Evolutionary conservation across 2,329 filamentous ascomycete genomes (phyloP).

Genomic region (Pseudocercospora fijiensis): DNA sequence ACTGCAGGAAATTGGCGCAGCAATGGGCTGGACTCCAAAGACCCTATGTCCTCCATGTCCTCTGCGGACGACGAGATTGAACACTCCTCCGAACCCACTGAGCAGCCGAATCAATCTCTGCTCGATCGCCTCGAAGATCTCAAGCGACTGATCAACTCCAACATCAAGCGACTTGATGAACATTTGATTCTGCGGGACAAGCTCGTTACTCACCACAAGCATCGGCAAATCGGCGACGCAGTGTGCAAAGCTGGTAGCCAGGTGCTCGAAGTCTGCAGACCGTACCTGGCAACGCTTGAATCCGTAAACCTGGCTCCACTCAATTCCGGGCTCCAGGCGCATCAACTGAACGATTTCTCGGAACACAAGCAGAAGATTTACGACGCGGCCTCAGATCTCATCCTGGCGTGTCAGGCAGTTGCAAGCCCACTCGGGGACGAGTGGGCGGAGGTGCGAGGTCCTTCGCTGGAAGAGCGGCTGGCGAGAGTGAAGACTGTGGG

Average conservation of each 20-base stretch:
- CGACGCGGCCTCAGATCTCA: slow-evolving; percentile 85
- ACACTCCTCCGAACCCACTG: slow-evolving; percentile 66
- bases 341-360: slow-evolving; percentile 82
- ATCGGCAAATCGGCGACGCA: slow-evolving; percentile 76
- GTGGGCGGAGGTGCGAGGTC: slow-evolving; percentile 89
- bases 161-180: slow-evolving; percentile 84
- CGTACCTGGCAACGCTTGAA: slow-evolving; percentile 86
- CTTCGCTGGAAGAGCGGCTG: slow-evolving; percentile 82
- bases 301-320: slow-evolving; percentile 84
- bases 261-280: slow-evolving; percentile 83
- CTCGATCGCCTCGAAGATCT: slow-evolving; percentile 83
- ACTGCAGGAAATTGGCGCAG: slow-evolving; percentile 84
- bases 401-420: slow-evolving; percentile 86
- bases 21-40: slow-evolving; percentile 62
- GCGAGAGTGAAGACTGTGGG: slow-evolving; percentile 75
- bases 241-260: slow-evolving; percentile 75
- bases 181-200: slow-evolving; percentile 75
- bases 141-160: slow-evolving; percentile 79
- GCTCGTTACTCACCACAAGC: slow-evolving; percentile 73
- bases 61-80: slow-evolving; percentile 89
- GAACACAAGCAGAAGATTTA: slow-evolving; percentile 91
- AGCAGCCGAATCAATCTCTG: slow-evolving; percentile 71
- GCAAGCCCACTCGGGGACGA: slow-evolving; percentile 89
- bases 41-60: slow-evolving; percentile 62
- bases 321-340: slow-evolving; percentile 75